Conservation (phyloP, 2,329 filamentous ascomycete species). For the Exophiala bonariae region DNA sequence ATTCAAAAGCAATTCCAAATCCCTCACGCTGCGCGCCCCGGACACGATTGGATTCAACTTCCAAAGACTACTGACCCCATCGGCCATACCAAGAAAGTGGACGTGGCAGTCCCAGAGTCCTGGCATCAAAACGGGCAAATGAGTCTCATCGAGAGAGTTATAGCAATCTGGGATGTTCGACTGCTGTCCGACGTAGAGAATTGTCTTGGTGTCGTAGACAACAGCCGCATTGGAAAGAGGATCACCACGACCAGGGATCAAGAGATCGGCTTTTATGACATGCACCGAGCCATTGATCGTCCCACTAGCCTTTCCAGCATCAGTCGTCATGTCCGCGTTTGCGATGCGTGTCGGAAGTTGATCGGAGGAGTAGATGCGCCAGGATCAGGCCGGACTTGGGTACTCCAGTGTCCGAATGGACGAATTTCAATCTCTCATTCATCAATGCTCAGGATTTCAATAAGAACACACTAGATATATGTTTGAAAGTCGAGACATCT, state of each 20-base stretch:
- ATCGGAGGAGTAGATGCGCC: not conserved
- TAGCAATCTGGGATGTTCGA: conserved; percentile 36
- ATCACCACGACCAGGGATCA: conserved; percentile 49
- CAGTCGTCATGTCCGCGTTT: not conserved
- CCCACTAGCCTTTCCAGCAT: not conserved
- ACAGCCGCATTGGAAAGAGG: conserved; percentile 42
- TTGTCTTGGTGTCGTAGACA: conserved; percentile 39
- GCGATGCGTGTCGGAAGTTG: not conserved
- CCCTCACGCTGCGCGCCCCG: conserved; percentile 42
- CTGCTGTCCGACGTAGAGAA: conserved; percentile 41
- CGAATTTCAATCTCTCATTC: not conserved
- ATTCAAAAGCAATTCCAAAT: conserved; percentile 42
- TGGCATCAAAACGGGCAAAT: conserved; percentile 49
- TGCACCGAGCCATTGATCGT: not conserved
- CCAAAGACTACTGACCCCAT: conserved; percentile 16
- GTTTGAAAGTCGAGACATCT: not conserved
- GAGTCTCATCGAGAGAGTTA: conserved; percentile 21
- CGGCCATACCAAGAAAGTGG: conserved; percentile 43
- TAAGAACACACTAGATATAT: not conserved
- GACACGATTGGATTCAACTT: conserved; percentile 31
- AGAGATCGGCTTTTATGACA: conserved; percentile 33
- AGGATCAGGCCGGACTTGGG: not conserved
- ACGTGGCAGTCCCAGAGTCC: conserved; percentile 56
- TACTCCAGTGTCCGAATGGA: not conserved
- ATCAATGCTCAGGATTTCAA: not conserved